phyloP scores from a whole-genome alignment of 192 early-diverging fungal genomes.

The Coemansia sp. region DNA sequence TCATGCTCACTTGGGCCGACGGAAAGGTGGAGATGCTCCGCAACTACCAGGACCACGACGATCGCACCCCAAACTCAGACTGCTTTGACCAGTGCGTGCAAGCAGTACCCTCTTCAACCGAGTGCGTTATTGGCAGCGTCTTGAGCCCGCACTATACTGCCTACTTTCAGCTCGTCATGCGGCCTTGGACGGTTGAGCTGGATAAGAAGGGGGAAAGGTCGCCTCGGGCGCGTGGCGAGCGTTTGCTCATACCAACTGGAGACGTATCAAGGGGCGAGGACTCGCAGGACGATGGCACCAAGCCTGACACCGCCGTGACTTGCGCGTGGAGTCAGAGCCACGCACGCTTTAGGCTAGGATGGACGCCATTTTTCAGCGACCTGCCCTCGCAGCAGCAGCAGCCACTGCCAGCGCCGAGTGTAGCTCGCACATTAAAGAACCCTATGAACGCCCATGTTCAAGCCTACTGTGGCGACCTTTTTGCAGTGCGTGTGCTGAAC shows the following conservation, averaged over 20 bases:
- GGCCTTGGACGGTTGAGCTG: constrained; percentile 32
- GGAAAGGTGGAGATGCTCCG: constrained; percentile 54
- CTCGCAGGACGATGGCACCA: background rate
- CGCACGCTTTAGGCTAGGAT: constrained; percentile 47
- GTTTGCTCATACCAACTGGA: background rate
- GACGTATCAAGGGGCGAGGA: background rate
- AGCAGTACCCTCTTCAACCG: constrained; percentile 15
- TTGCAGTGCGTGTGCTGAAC: constrained; percentile 55
- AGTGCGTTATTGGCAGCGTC: constrained; percentile 47
- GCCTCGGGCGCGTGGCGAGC: background rate
- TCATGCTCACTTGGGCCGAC: constrained; percentile 55
- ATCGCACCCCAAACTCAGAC: constrained; percentile 3
- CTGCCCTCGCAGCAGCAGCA: constrained; percentile 7
- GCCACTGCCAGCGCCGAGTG: background rate
- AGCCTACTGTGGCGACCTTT: constrained; percentile 52
- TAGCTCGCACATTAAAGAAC: background rate
- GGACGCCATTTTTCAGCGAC: constrained; percentile 54
- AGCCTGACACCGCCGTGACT: constrained; percentile 20
- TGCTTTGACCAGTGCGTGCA: constrained; percentile 45
- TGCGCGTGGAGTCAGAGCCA: constrained; percentile 51
- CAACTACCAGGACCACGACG: constrained; percentile 38
- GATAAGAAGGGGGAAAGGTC: constrained; percentile 19
- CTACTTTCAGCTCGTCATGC: constrained; percentile 49
- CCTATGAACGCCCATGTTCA: constrained; percentile 30
- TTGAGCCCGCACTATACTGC: constrained; percentile 54